phyloP scores from a whole-genome alignment of 1,139 yeast species.

The Scheffersomyces quercinus region DNA sequence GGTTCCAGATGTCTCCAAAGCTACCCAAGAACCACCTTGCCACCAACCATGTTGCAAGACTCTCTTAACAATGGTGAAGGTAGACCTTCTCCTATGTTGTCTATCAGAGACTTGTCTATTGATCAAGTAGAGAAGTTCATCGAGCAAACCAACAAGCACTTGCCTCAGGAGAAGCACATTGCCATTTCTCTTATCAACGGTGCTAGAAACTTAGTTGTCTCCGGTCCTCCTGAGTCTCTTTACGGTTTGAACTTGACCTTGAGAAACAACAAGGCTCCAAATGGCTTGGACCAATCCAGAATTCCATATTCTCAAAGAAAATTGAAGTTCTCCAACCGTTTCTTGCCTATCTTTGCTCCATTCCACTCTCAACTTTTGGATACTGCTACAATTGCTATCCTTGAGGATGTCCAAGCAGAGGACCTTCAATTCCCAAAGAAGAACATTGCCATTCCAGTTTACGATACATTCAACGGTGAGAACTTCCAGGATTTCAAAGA shows the following conservation, averaged over 20 bases:
- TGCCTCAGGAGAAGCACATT: constrained; percentile 89
- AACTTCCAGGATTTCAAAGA: constrained; percentile 59
- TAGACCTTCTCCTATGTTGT: constrained; percentile 95
- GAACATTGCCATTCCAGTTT: constrained; percentile 79
- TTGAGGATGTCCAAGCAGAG: constrained; percentile 57
- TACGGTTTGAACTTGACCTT: constrained; percentile 91
- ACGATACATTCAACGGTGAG: constrained; percentile 82
- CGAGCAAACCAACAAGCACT: constrained; percentile 85
- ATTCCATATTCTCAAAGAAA: constrained; percentile 92
- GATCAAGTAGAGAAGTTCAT: constrained; percentile 79
- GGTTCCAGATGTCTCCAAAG: constrained; percentile 90
- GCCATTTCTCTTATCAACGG: constrained; percentile 91
- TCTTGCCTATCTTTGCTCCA: constrained; percentile 93
- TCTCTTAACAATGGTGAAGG: constrained; percentile 95
- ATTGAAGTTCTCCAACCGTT: constrained; percentile 87
- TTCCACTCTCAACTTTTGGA: constrained; percentile 89
- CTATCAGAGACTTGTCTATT: constrained; percentile 81
- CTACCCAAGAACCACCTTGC: constrained; percentile 91
- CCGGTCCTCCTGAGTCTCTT: constrained; percentile 98
- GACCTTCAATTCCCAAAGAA: constrained; percentile 58
- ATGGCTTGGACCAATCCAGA: constrained; percentile 94
- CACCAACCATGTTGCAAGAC: constrained; percentile 93
- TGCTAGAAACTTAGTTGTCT: constrained; percentile 90
- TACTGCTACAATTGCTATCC: constrained; percentile 67
- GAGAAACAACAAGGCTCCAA: constrained; percentile 92